Base-by-base conservation (phyloP, 129 eudicot species). In the Arctium lappa region DNA sequence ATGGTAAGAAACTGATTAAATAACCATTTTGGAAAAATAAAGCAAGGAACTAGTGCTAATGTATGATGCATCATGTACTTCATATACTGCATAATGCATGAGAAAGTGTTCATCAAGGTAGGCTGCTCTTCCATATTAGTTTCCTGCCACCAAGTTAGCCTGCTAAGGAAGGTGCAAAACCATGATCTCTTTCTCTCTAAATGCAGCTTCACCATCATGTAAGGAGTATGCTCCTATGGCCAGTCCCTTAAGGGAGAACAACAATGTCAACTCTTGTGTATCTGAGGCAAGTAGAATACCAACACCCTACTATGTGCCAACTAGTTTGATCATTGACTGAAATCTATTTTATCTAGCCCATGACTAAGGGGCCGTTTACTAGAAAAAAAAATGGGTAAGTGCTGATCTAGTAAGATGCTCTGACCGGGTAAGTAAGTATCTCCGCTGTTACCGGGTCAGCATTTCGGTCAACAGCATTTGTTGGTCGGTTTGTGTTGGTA, bases 271-370 rank as follows among this genome's bases (percentile, higher is more conserved):
- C 75, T 86, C 88, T 63, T 78, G 84, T 77, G 76, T 80, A 32
- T 81, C 81, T 44, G 89, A 88, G 88, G 94, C 84, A 80, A 82
- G 94, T 87, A 44, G 72, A 83, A 48, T 42, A 78, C 13, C 53
- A 42, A 2, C 74, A 40, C 40, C 76, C 73, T n/a, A 33, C 36
- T 62, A 13, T 37, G 37, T 73, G 80, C 36, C 56, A 79, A 83
- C 29, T 39, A 29, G 11, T 40, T 38, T 70, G 32, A 66, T 68
- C 32, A 11, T 69, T 69, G n/a, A 6, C 40, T 37, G 33, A 69
- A 22, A 29, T 27, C 8, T 76, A 48, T 68, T 69, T 33, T 76
- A 65, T 50, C 7, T 34, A 69, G 15, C 56, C 11, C 6, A 76
- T 50, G 77, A 37, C 60, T 74, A 32, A 33, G 29, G 65, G 27